Evolutionary conservation across 1,284 basidiomycete species (phyloP).

Genomic region (Irpex sp.): DNA sequence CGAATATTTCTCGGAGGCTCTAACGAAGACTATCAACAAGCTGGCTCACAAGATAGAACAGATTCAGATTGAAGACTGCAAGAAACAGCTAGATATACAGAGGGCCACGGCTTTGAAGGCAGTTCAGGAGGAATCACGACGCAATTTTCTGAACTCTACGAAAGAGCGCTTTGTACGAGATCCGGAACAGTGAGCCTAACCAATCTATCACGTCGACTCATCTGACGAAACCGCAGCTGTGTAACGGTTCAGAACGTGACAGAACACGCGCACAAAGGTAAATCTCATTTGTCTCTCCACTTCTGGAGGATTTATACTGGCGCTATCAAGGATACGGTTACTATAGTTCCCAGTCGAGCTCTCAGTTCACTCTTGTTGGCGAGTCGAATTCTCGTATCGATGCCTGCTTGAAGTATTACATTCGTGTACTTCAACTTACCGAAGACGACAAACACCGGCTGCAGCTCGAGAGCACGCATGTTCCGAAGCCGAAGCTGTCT

Average conservation of each 20-base stretch:
- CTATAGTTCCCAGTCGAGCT: too few relatives aligned
- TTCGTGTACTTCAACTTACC: constrained; percentile 37
- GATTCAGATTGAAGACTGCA: constrained; percentile 19
- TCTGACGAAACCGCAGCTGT: too few relatives aligned
- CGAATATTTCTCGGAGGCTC: constrained; percentile 16
- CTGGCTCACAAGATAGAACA: constrained; percentile 6
- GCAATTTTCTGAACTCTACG: constrained; percentile 23
- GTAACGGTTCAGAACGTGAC: too few relatives aligned
- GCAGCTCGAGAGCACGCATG: constrained; percentile 32
- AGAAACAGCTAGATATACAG: constrained; percentile 14
- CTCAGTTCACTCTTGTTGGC: constrained; percentile 14
- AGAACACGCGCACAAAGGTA: too few relatives aligned
- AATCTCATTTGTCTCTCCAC: neutral
- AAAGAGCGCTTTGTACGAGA: constrained; percentile 12
- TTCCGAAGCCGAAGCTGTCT: constrained; percentile 34
- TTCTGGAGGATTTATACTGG: too few relatives aligned
- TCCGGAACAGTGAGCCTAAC: neutral
- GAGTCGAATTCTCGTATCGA: constrained; percentile 17
- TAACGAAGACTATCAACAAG: constrained; percentile 13
- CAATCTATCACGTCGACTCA: too few relatives aligned
- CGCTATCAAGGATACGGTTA: too few relatives aligned
- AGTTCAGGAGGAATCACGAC: constrained; percentile 15
- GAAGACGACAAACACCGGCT: constrained; percentile 39
- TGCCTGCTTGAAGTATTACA: constrained; percentile 28
- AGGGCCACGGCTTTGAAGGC: constrained; percentile 11